Conservation (phyloP, 2,329 filamentous ascomycete genomes). For the Fusarium piperis region DNA sequence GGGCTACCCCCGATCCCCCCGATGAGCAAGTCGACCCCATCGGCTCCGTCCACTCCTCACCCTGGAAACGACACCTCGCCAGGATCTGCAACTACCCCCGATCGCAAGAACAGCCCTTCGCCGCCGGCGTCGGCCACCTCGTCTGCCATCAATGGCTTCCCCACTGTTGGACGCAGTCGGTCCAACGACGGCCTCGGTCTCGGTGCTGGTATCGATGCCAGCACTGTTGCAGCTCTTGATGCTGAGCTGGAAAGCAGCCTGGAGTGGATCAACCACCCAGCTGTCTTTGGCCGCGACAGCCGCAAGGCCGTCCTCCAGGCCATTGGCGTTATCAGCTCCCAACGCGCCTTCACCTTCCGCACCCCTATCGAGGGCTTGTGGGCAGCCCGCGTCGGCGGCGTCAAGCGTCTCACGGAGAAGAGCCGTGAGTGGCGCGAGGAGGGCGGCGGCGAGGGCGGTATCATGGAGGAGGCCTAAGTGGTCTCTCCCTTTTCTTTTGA, state of each 20-base stretch:
- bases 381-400: slow-evolving; percentile 83
- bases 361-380: slow-evolving; percentile 90
- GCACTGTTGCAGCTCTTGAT: slow-evolving; percentile 86
- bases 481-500: slow-evolving; percentile 5
- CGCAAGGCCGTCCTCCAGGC: slow-evolving; percentile 96
- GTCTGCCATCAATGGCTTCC: slow-evolving; percentile 52
- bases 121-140: slow-evolving; percentile 61
- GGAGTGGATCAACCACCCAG: slow-evolving; percentile 98
- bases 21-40: slow-evolving; percentile 50
- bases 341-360: slow-evolving; percentile 92
- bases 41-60: slow-evolving; percentile 60
- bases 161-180: slow-evolving; percentile 60
- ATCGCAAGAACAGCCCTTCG: slow-evolving; percentile 65
- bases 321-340: slow-evolving; percentile 95
- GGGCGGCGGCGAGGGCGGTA: slow-evolving; percentile 76
- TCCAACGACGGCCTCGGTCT: slow-evolving; percentile 68
- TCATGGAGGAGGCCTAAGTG: slow-evolving; percentile 66
- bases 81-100: slow-evolving; percentile 57
- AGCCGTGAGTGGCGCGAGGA: slow-evolving; percentile 93
- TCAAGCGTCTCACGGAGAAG: slow-evolving; percentile 82
- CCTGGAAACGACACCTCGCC: slow-evolving; percentile 56
- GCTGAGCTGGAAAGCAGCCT: slow-evolving; percentile 88
- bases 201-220: slow-evolving; percentile 81
- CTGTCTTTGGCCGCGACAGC: slow-evolving; percentile 91
- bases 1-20: slow-evolving; percentile 89